A percentile compares a stretch with the other conserved stretches of the same genome.
phyloP scores from a whole-genome alignment of 2,329 filamentous ascomycete species.

The Ophiostoma ulmi region DNA sequence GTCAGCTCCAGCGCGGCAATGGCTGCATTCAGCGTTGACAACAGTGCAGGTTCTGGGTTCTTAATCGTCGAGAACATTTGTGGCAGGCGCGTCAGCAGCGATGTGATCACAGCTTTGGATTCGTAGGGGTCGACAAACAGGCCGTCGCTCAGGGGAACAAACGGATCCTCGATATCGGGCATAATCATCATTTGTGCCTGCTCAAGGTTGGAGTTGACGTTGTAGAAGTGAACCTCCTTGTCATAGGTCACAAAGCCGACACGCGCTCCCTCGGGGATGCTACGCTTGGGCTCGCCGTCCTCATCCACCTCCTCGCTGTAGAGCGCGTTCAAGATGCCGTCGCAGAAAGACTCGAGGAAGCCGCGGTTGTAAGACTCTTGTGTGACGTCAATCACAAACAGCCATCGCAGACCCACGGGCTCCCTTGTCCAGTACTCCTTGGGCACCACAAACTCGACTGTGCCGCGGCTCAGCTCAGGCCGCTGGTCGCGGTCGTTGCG shows the following conservation, averaged over 20 bases:
- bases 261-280: constrained; percentile 72
- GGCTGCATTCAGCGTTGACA: constrained; percentile 78
- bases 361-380: constrained; percentile 88
- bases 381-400: constrained; percentile 91
- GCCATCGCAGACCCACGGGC: constrained; percentile 77
- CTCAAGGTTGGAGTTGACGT: constrained; percentile 75
- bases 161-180: constrained; percentile 94
- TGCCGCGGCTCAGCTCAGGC: constrained; percentile 83
- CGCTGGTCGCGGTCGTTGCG: constrained; percentile 83
- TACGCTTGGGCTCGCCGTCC: constrained; percentile 50
- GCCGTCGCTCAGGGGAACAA: constrained; percentile 84
- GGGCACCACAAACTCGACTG: constrained; percentile 92
- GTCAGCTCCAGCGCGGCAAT: constrained; percentile 78
- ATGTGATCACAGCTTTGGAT: constrained; percentile 74
- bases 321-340: constrained; percentile 77
- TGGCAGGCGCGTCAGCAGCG: constrained; percentile 78
- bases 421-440: constrained; percentile 99
- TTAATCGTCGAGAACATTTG: constrained; percentile 82
- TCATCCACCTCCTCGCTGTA: constrained; percentile 63
- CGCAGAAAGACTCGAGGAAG: constrained; percentile 83
- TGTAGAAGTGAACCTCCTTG: constrained; percentile 97
- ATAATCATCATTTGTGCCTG: constrained; percentile 98
- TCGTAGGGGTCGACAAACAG: constrained; percentile 93
- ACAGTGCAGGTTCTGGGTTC: constrained; percentile 81
- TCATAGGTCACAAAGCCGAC: constrained; percentile 95